Base-by-base conservation (phyloP, 305 asterid genomes). In the Coffea humblotiana region DNA sequence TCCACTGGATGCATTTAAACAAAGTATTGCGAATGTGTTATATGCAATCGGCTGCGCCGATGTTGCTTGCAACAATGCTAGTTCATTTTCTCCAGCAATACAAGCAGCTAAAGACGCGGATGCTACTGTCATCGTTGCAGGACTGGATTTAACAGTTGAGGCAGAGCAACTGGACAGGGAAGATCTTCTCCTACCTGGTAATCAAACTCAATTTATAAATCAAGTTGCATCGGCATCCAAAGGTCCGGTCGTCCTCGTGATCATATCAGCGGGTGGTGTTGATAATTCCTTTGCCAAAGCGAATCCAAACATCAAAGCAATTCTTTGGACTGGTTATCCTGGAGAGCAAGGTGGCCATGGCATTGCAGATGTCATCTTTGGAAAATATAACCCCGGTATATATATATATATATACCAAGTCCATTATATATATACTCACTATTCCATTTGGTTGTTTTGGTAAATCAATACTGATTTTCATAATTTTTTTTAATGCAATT, bases 311-410 rank as follows among this genome's bases (percentile, higher is more conserved):
- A 60, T 88, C 47, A 60, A 35, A 0, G 49, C 85, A 1, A 84
- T 88, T 32, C 35, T 88, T 18, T 88, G 91, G 91, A 84, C 81
- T 25, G 87, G 91, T 48, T 88, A 84, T 73, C 90, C 91, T 8
- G 87, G 91, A 29, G 78, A 86, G 56, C 85, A 78, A 74, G 90
- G 91, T 25, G 91, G 90, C 8, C 58, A 25, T 16, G 90, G 84
- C 14, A 81, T 84, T 35, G 87, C 87, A 0, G 87, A 86, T 25
- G 58, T 52, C 21, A 68, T 88, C 32, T 83, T 88, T 66, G 90
- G 91, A 3, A 43, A 32, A 48, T 60, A 84, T 80, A 88, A 86
- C 48, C 90, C 58, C 0, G 58, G 58, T 51, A 51, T 51, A 13
- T 18, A 56, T 4, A 54, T 51, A 51, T 51, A 13, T 18, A 56